Conservation (phyloP, 2,329 filamentous ascomycete genomes). For the Samsoniella hepiali region DNA sequence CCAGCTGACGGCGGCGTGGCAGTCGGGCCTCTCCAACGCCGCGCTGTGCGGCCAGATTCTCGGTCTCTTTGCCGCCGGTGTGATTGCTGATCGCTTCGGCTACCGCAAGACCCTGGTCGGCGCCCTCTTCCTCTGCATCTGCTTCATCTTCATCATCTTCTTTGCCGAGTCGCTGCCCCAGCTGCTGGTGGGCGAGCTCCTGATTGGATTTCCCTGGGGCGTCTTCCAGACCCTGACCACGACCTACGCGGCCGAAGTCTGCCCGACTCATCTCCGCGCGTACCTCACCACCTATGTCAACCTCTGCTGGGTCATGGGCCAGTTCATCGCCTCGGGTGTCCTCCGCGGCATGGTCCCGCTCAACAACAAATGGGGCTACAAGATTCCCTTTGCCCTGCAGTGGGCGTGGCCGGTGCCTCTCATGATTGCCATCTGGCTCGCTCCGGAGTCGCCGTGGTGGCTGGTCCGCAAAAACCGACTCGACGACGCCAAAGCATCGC, state of each 20-base stretch:
- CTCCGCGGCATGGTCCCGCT: slow-evolving; percentile 35
- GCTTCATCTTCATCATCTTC: slow-evolving; percentile 49
- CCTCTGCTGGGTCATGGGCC: slow-evolving; percentile 33
- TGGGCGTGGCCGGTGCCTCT: slow-evolving; percentile 42
- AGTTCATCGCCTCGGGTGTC: slow-evolving; percentile 39
- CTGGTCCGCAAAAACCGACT: slow-evolving; percentile 37
- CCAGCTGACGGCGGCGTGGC: slow-evolving; percentile 49
- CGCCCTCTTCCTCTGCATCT: slow-evolving; percentile 36
- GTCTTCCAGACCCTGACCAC: slow-evolving; percentile 46
- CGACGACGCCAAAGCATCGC: slow-evolving; percentile 35
- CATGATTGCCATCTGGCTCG: slow-evolving; percentile 34
- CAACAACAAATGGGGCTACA: slow-evolving; percentile 39
- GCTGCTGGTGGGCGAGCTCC: slow-evolving; percentile 44
- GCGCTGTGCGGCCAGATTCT: slow-evolving; percentile 47
- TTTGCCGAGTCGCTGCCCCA: slow-evolving; percentile 41
- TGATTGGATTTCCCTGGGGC: slow-evolving; percentile 47
- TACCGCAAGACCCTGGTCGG: slow-evolving; percentile 47
- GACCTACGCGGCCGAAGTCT: slow-evolving; percentile 48
- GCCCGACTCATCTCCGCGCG: slow-evolving; percentile 43
- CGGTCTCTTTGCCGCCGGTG: slow-evolving; percentile 48
- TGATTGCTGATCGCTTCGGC: slow-evolving; percentile 44
- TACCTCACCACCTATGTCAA: slow-evolving; percentile 44
- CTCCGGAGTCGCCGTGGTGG: slow-evolving; percentile 45
- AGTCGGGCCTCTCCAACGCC: slow-evolving; percentile 49
- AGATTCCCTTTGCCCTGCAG: slow-evolving; percentile 43